Conservation (phyloP, 1,139 yeast genomes). For the Hyphopichia buzzinii region DNA sequence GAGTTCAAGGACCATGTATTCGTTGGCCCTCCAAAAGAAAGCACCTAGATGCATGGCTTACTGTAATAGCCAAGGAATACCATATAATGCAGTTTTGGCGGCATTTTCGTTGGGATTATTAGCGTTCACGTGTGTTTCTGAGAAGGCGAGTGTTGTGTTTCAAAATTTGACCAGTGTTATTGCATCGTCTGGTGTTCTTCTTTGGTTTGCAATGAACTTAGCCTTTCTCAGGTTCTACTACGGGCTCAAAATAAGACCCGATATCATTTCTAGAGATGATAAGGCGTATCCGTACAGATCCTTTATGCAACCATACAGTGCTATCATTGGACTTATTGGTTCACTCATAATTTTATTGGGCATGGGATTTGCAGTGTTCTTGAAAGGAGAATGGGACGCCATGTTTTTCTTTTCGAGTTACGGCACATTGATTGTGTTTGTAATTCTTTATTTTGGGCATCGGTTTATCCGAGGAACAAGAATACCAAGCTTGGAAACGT, state of each 20-base stretch:
- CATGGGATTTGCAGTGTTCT: conserved; percentile 70
- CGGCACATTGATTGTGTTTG: conserved; percentile 59
- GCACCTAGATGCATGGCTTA: conserved; percentile 61
- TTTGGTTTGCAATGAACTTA: conserved; percentile 81
- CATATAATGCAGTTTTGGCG: conserved; percentile 64
- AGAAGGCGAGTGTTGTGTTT: conserved; percentile 62
- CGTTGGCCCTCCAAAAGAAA: conserved; percentile 67
- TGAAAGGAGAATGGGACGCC: conserved; percentile 60
- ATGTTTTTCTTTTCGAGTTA: conserved; percentile 66
- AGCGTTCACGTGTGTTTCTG: conserved; percentile 58
- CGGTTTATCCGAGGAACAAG: conserved; percentile 55
- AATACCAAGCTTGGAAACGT: conserved; percentile 57
- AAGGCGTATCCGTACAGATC: conserved; percentile 74
- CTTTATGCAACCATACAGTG: conserved; percentile 74
- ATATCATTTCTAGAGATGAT: conserved; percentile 61
- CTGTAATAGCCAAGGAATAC: conserved; percentile 68
- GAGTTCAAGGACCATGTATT: conserved; percentile 74
- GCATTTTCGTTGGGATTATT: conserved; percentile 61
- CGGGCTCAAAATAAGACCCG: conserved; percentile 65
- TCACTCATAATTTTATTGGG: conserved; percentile 54
- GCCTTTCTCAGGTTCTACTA: conserved; percentile 68
- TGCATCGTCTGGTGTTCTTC: conserved; percentile 68
- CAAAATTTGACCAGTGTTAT: conserved; percentile 62
- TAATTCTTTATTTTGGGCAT: conserved; percentile 54
- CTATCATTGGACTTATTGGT: conserved; percentile 63